These are phyloP conservation scores for Suillus bovinus DNA, from an alignment of 768 basidiomycete genomes.

Conservation along the genomic window DNA sequence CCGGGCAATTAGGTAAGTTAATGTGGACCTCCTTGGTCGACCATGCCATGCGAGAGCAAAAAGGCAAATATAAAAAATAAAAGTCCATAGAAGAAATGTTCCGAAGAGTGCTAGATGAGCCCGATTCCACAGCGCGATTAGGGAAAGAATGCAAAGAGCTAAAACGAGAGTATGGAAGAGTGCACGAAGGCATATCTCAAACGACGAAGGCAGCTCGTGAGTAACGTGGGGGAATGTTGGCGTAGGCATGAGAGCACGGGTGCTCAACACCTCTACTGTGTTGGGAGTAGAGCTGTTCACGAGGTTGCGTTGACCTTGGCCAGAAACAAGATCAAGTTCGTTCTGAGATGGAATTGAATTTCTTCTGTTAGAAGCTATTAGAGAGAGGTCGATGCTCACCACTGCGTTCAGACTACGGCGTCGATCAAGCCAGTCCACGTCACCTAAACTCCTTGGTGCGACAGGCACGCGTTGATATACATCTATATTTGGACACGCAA, in stretches of 20 bases:
- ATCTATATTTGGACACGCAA: slow-evolving; percentile 44
- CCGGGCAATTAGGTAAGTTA: slow-evolving; percentile 49
- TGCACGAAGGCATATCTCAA: slow-evolving; percentile 45
- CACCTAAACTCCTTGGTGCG: slow-evolving; percentile 57
- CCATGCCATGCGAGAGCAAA: slow-evolving; percentile 58
- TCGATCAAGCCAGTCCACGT: slow-evolving; percentile 78
- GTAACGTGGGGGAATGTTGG: slow-evolving; percentile 23
- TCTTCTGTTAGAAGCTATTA: slow-evolving; percentile 13
- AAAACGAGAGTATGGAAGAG: slow-evolving; percentile 60
- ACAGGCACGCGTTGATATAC: slow-evolving; percentile 45
- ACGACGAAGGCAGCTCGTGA: slow-evolving; percentile 37
- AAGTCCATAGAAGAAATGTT: slow-evolving; percentile 63
- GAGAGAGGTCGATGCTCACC: slow-evolving; percentile 45
- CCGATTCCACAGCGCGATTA: slow-evolving; percentile 59
- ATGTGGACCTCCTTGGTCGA: slow-evolving; percentile 55
- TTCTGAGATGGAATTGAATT: slow-evolving; percentile 43
- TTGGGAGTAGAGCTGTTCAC: slow-evolving; percentile 46
- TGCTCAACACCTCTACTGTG: slow-evolving; percentile 50
- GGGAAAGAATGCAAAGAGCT: slow-evolving; percentile 55
- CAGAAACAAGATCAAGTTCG: slow-evolving; percentile 71
- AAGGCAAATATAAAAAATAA: slow-evolving; percentile 57
- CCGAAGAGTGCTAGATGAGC: slow-evolving; percentile 58
- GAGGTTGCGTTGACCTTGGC: slow-evolving; percentile 51
- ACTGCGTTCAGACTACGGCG: slow-evolving; percentile 70
- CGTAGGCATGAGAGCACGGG: slow-evolving; percentile 36